phyloP scores from a whole-genome alignment of 164 flowering plant genomes.

The Macadamia tetraphylla region DNA sequence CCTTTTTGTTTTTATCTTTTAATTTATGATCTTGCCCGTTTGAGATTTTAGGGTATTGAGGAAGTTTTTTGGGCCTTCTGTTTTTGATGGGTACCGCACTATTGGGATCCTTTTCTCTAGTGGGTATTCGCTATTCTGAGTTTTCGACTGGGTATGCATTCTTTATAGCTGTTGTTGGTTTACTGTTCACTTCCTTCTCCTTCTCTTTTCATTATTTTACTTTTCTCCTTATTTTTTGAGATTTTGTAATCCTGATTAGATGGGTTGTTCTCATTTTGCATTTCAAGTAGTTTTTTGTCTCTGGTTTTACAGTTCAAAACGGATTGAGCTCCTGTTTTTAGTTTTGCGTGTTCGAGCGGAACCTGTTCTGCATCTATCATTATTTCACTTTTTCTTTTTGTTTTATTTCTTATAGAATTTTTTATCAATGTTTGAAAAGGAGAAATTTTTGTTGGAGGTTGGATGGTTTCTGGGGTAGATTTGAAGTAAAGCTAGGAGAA shows the following conservation, averaged over 20 bases:
- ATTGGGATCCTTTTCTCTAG: conserved; percentile 14
- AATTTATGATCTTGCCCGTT: background rate
- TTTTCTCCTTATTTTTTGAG: conserved; percentile 7
- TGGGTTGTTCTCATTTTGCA: conserved; percentile 23
- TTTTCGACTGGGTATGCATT: background rate
- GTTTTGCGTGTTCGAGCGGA: conserved; percentile 12
- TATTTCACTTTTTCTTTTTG: background rate
- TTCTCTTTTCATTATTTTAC: conserved; percentile 8
- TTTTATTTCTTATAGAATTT: background rate
- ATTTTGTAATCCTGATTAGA: conserved; percentile 12
- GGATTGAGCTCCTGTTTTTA: conserved; percentile 11
- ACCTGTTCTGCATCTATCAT: background rate
- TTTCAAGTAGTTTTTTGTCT: conserved; percentile 16
- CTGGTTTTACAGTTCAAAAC: conserved; percentile 13
- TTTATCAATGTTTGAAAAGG: conserved; percentile 4
- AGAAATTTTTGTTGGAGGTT: conserved; percentile 19
- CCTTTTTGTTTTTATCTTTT: background rate
- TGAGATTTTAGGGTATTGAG: conserved; percentile 4
- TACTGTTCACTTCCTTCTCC: conserved; percentile 11
- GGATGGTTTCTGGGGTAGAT: conserved; percentile 32
- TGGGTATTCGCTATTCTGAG: conserved; percentile 12
- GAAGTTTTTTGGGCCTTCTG: conserved; percentile 9
- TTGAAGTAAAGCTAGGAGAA: conserved; percentile 42
- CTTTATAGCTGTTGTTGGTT: background rate
- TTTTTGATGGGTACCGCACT: conserved; percentile 9